Conservation (phyloP, 768 basidiomycete genomes). For the Psilocybe azurescens region DNA sequence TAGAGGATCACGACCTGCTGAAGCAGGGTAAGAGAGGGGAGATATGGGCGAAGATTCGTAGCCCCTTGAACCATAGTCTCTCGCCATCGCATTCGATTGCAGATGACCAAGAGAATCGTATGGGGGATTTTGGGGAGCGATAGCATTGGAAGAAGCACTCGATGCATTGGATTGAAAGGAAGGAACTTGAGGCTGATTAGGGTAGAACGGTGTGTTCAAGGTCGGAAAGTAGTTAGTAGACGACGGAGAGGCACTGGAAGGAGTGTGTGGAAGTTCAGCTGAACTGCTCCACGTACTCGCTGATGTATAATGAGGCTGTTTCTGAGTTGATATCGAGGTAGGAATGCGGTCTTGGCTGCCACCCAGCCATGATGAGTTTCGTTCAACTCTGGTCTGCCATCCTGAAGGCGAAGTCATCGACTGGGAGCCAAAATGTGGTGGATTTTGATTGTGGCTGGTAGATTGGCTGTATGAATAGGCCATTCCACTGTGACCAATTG, state of each 20-base stretch:
- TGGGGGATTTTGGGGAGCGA: conserved; percentile 12
- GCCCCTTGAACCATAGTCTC: conserved; percentile 19
- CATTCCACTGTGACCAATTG: conserved; percentile 18
- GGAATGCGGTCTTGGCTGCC: conserved; percentile 21
- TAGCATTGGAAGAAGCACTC: conserved; percentile 15
- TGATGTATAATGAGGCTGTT: conserved; percentile 20
- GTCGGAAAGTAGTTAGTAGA: conserved; percentile 52
- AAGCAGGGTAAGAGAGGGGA: conserved; percentile 21
- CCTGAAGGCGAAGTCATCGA: conserved; percentile 17
- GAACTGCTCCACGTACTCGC: conserved; percentile 24
- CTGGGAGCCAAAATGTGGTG: conserved; percentile 24
- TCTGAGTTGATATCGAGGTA: conserved; percentile 13
- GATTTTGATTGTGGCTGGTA: conserved; percentile 17
- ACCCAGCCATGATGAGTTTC: conserved; percentile 20
- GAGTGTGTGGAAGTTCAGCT: conserved; percentile 13
- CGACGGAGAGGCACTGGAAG: conserved; percentile 19
- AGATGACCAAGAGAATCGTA: conserved; percentile 23
- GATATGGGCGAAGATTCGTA: conserved; percentile 21
- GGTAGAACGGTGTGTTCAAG: conserved; percentile 63
- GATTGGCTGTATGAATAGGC: conserved; percentile 26
- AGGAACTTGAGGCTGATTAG: conserved; percentile 37
- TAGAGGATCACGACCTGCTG: conserved; percentile 22
- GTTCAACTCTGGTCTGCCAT: conserved; percentile 24
- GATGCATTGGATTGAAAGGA: conserved; percentile 32
- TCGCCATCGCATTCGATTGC: conserved; percentile 17